A percentile compares a stretch with the other conserved stretches of the same genome.
These are phyloP conservation scores for Pseudogymnoascus sp. DNA, from an alignment of 2,329 filamentous ascomycete genomes.

Conservation along the genomic window DNA sequence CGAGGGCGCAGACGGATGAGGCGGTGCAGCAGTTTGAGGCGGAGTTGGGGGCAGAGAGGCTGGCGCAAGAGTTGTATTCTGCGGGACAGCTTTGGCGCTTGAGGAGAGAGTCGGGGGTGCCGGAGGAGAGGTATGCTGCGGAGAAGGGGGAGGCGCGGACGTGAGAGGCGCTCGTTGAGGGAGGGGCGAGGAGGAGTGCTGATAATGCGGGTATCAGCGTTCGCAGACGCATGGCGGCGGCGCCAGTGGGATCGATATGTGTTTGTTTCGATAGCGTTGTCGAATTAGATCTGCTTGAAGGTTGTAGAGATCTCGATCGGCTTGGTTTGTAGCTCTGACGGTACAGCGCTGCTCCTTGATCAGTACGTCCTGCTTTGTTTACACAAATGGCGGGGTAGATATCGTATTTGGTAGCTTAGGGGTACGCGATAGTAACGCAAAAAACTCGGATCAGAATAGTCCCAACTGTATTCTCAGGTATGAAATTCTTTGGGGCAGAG, in stretches of 20 bases:
- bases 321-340: not conserved
- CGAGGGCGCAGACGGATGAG: conserved; percentile 24
- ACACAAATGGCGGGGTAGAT: not conserved
- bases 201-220: not conserved
- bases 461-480: not conserved
- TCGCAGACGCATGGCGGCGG: not conserved
- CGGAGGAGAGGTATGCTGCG: not conserved
- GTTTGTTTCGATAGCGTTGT: not conserved
- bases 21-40: conserved; percentile 25
- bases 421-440: not conserved
- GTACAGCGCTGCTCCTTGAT: conserved; percentile 39
- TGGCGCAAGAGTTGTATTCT: conserved; percentile 27
- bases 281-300: not conserved
- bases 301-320: not conserved
- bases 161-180: not conserved
- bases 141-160: not conserved
- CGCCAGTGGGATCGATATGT: not conserved
- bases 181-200: not conserved
- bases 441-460: not conserved
- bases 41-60: conserved; percentile 19
- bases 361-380: conserved; percentile 32
- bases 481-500: not conserved
- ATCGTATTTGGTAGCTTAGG: not conserved
- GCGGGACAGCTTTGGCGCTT: conserved; percentile 25
- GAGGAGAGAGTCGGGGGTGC: conserved; percentile 11